phyloP scores from a whole-genome alignment of 2,329 filamentous ascomycete species.

The Fusarium foetens region DNA sequence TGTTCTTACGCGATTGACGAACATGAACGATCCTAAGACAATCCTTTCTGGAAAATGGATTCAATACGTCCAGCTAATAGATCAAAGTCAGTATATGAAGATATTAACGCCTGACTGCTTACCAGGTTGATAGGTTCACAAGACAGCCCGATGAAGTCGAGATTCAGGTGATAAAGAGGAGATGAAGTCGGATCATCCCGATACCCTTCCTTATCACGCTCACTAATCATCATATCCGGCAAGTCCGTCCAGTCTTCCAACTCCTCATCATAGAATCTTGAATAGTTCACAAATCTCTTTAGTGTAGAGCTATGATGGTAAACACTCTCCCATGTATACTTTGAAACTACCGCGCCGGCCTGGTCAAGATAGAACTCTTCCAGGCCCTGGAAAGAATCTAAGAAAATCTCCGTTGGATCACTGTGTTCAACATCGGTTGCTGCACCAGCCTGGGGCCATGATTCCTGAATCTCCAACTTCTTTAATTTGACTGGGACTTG shows the following conservation, averaged over 20 bases:
- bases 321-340: not conserved
- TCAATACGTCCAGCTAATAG: not conserved
- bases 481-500: not conserved
- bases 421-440: not conserved
- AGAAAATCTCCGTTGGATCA: not conserved
- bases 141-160: not conserved
- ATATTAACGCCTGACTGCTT: not conserved
- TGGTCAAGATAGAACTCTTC: not conserved
- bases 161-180: not conserved
- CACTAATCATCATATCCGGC: not conserved
- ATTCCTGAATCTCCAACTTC: not conserved
- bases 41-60: not conserved
- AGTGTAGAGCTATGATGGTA: not conserved
- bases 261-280: not conserved
- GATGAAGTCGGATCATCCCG: not conserved
- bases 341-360: not conserved
- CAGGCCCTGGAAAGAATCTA: not conserved
- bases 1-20: not conserved
- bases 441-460: not conserved
- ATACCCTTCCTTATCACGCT: not conserved
- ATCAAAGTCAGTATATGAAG: not conserved
- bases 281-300: not conserved
- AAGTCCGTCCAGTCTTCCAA: not conserved
- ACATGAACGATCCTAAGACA: not conserved
- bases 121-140: not conserved